Base-by-base conservation (phyloP, 108 stramenopile genomes). In the Epithemia pelagica region DNA sequence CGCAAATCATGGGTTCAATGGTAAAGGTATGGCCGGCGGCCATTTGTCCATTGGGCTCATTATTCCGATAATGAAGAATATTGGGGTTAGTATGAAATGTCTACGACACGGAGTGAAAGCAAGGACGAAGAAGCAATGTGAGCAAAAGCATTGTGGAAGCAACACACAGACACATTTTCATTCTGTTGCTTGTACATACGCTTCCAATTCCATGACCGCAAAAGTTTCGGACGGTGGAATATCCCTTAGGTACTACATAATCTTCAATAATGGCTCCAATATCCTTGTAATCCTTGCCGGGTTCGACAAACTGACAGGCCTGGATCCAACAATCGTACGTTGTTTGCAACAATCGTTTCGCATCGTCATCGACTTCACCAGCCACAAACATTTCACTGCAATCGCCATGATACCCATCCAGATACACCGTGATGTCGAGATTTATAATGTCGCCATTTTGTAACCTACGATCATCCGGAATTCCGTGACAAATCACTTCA, bases 1-100 rank as follows among this genome's bases (percentile, higher is more conserved):
- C 95, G 62, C 94, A 95, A 67, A 99, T 97, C 98, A 99, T 98
- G 1, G 99, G 99, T 75, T 99, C 99, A 66, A 99, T 99, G n/a
- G 99, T 99, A 82, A 99, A 97, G 19, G 93, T 95, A 78, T 98
- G 97, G 5, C 99, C 99, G 0, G 82, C 64, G 33, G 82, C 78
- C 92, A 99, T 98, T 54, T 82, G 72, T 2, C 90, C 92, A 63
- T 86, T 87, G 7, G 85, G 82, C 69, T 97, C 90, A 72, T 82
- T 87, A 71, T 97, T 96, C 19, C 79, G 71, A 69, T 96, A 98
- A 78, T 99, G 98, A 46, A 91, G 80, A 58, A 99, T 89, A 71
- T 96, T 96, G 23, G 99, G 99, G 23, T 72, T 84, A 37, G 87
- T 88, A 74, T 99, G 99, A 69, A 99, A 98, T 22, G 85, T 61